Evolutionary conservation across 2,329 filamentous ascomycete genomes (phyloP), one percentile per base, ranked within the genome.

Genomic region (Pseudonectria foliicola): DNA sequence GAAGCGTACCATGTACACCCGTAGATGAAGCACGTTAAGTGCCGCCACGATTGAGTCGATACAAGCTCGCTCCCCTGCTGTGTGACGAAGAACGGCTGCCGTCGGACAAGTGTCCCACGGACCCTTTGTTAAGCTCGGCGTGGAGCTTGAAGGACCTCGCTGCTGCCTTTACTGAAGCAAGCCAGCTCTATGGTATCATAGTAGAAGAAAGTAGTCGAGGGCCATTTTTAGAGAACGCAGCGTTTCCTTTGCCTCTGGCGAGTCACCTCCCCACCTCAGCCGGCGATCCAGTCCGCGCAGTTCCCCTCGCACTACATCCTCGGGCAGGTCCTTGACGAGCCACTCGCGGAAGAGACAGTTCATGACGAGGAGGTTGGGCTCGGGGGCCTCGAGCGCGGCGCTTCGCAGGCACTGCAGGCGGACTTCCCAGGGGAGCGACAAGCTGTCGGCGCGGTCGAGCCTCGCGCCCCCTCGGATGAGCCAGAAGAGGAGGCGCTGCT

Each of bases 401-500:
- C 61, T 60, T 16, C 51, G 57, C 28, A 66, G 57, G 25, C 57
- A 58, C 29, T 60, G 46, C 4, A 58, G 39, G 31, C 59, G 64
- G 18, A 56, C 31, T 38, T 71, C 68, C 68, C 68, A 71, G 2
- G 62, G 43, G 3, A 37, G 40, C n/a, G 21, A 15, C 10, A 30
- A 52, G 37, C 57, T 52, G 25, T 37, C 34, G 14, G 55, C 44
- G 2, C 52, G 40, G 13, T 53, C 50, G 7, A 61, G 28, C 4
- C 43, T 47, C 33, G 61, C 53, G 11, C 67, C 66, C 6, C 56
- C 61, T 25, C 63, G 59, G 8, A 59, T 49, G 13, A 71, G 53
- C 68, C 68, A 71, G 47, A 69, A 68, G 5, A 71, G 52, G 18
- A 65, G 64, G 26, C 61, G 57, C 15, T 56, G 49, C 27, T 55